Evolutionary conservation across 2,329 filamentous ascomycete genomes (phyloP).

Genomic region (Myriosclerotinia scirpicola): DNA sequence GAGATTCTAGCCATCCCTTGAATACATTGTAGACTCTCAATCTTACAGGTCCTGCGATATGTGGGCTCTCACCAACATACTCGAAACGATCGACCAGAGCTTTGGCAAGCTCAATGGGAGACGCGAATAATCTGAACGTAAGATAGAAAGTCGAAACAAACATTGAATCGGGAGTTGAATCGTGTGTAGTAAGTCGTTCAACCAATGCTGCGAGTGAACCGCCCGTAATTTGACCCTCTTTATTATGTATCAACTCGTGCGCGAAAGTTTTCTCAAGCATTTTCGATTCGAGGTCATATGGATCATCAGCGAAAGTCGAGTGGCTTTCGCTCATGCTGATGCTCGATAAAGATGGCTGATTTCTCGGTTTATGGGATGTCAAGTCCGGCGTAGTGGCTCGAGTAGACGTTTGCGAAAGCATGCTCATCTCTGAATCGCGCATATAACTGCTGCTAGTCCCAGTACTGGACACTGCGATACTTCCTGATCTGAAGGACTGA

Average conservation of each 20-base stretch:
- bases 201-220: conserved; percentile 87
- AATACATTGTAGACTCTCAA: conserved; percentile 93
- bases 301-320: conserved; percentile 68
- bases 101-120: conserved; percentile 74
- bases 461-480: conserved; percentile 71
- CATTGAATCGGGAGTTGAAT: conserved; percentile 85
- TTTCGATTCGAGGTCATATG: conserved; percentile 75
- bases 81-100: conserved; percentile 89
- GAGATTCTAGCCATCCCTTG: conserved; percentile 95
- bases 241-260: conserved; percentile 89
- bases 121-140: conserved; percentile 91
- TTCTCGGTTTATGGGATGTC: conserved; percentile 34
- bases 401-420: conserved; percentile 79
- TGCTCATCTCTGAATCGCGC: conserved; percentile 77
- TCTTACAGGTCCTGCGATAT: conserved; percentile 76
- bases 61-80: conserved; percentile 77
- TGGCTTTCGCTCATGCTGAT: conserved; percentile 65
- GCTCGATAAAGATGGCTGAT: conserved; percentile 65
- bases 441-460: conserved; percentile 77
- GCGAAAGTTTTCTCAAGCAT: conserved; percentile 90
- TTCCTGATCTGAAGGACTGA: conserved; percentile 61
- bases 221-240: conserved; percentile 91
- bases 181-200: conserved; percentile 90
- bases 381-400: conserved; percentile 83
- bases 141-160: conserved; percentile 96